phyloP scores from a whole-genome alignment of 768 basidiomycete genomes.

The Russula sp. region DNA sequence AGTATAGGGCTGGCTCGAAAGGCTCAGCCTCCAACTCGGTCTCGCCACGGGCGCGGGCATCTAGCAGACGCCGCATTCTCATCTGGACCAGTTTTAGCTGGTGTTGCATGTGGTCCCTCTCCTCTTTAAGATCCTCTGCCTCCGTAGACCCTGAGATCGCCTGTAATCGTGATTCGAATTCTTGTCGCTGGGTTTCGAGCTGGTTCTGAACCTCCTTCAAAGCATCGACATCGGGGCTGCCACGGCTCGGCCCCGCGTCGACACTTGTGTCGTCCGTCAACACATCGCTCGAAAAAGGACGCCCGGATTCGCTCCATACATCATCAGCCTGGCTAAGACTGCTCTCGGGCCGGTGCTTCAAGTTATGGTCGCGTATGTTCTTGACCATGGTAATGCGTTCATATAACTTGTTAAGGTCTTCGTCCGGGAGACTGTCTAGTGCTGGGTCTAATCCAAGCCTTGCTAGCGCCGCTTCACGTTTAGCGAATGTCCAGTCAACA shows the following conservation, averaged over 20 bases:
- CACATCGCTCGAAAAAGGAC: conserved; percentile 70
- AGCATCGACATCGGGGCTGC: conserved; percentile 61
- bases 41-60: conserved; percentile 74
- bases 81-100: conserved; percentile 74
- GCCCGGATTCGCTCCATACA: conserved; percentile 84
- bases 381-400: conserved; percentile 93
- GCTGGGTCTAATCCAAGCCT: conserved; percentile 82
- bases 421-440: conserved; percentile 88
- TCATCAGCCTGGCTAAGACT: conserved; percentile 84
- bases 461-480: conserved; percentile 87
- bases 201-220: conserved; percentile 70
- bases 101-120: conserved; percentile 91
- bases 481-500: conserved; percentile 97
- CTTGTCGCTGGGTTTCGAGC: conserved; percentile 45
- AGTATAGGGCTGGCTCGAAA: conserved; percentile 80
- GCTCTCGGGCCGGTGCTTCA: conserved; percentile 82
- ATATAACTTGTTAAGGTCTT: conserved; percentile 89
- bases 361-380: conserved; percentile 75
- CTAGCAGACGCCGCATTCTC: conserved; percentile 77
- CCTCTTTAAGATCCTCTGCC: conserved; percentile 80
- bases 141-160: conserved; percentile 64
- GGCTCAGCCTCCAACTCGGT: conserved; percentile 52
- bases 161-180: conserved; percentile 53
- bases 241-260: conserved; percentile 52
- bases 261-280: conserved; percentile 86